Conservation (phyloP, 2,329 filamentous ascomycete genomes). For the Fusarium virguliforme region DNA sequence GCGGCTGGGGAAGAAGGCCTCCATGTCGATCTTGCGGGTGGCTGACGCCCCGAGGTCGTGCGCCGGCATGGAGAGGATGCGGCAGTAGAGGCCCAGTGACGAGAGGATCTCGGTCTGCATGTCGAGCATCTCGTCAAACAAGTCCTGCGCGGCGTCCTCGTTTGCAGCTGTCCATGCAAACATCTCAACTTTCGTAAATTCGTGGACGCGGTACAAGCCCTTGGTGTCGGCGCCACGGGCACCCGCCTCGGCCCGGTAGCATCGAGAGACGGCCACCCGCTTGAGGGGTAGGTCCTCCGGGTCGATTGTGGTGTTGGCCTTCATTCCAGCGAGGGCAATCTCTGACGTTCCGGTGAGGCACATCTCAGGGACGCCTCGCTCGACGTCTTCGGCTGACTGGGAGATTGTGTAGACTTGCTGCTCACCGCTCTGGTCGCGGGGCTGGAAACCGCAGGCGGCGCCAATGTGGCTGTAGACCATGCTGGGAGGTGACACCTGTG, state of each 20-base stretch:
- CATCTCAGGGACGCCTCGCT: conserved; percentile 76
- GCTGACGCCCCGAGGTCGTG: conserved; percentile 92
- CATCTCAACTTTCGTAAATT: conserved; percentile 98
- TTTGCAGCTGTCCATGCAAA: conserved; percentile 89
- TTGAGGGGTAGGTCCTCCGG: conserved; percentile 80
- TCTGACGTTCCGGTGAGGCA: conserved; percentile 92
- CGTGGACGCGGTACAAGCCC: conserved; percentile 95
- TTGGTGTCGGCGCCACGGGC: conserved; percentile 92
- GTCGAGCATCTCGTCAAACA: conserved; percentile 89
- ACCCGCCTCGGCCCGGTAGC: conserved; percentile 95
- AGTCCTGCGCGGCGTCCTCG: conserved; percentile 62
- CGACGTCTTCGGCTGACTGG: conserved; percentile 75
- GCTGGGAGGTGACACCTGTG: conserved; percentile 85
- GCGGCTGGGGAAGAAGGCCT: conserved; percentile 92
- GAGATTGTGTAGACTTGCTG: conserved; percentile 90
- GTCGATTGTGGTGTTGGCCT: conserved; percentile 80
- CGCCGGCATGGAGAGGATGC: conserved; percentile 93
- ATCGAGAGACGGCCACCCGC: conserved; percentile 88
- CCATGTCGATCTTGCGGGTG: conserved; percentile 90
- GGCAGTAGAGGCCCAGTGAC: conserved; percentile 84
- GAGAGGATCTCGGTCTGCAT: conserved; percentile 89
- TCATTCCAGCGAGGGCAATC: conserved; percentile 93
- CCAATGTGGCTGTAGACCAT: conserved; percentile 95
- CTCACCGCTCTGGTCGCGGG: conserved; percentile 90
- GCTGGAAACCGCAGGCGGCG: conserved; percentile 93